Base-by-base conservation (phyloP, 129 eudicot species). In the Pittosporum tobira region DNA sequence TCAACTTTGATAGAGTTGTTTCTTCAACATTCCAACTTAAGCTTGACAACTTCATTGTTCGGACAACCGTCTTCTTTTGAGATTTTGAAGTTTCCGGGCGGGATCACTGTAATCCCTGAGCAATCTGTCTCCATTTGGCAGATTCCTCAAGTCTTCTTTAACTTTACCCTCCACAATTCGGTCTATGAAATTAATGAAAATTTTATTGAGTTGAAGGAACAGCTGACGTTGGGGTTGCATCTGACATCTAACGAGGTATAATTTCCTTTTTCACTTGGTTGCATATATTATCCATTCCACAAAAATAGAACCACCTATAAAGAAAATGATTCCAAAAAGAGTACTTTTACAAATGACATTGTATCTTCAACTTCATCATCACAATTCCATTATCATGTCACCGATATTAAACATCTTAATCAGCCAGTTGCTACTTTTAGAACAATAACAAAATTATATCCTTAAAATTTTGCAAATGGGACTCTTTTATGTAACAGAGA, bases 191-290 rank as follows among this genome's bases (percentile, higher is more conserved):
- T 88, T 36, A 76, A 68, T 44, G 80, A 73, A 53, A 77, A 81
- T 68, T 68, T 62, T 65, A 65, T 59, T 31, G 76, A 44, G 78
- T 61, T 88, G 74, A 76, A 81, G 78, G 66, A 71, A 51, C 94
- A 88, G 47, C 75, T 88, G 43, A 66, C 67, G 54, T 63, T 66
- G 51, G 96, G 94, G 36, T 75, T 88, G 71, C 87, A 66, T 53
- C 70, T 88, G 45, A 65, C 48, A 81, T 77, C 80, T 10, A 49
- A 71, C 59, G 96, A 88, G 96, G 96, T 88, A 83, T 1, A 19
- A 16, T 25, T n/a, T n/a, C n/a, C n/a, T n/a, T n/a, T n/a, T n/a
- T n/a, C n/a, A n/a, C n/a, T n/a, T n/a, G n/a, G n/a, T n/a, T n/a
- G n/a, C n/a, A n/a, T n/a, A n/a, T n/a, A n/a, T n/a, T n/a, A n/a